Base-by-base conservation (phyloP, 106 monocot species). In the Phalaenopsis equestris region DNA sequence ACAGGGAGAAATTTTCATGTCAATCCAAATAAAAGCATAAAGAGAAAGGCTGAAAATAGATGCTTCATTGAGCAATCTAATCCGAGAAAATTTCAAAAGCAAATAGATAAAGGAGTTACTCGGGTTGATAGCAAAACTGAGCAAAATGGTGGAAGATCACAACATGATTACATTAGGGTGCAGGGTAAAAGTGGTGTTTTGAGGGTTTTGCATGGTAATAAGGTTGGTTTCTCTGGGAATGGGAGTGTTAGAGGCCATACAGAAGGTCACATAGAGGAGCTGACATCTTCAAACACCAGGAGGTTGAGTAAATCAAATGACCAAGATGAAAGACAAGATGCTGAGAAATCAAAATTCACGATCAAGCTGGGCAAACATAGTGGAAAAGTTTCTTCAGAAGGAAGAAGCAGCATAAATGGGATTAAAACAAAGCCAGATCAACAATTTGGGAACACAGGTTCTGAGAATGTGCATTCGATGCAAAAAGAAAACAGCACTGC, bases 121-220 rank as follows among this genome's bases (percentile, higher is more conserved):
- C 30, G 23, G 21, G 24, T 42, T 76, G 21, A 48, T 10, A 2
- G 49, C 3, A 76, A 49, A 30, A 76, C 4, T 46, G 49, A 76
- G 76, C 24, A 48, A 16, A 42, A 24, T 76, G 46, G 76, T 76
- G 49, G 76, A 24, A 76, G 49, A 42, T 76, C 76, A 48, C 48
- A 49, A 45, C 21, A 23, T 1, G 42, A 49, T 2, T 76, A 76
- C 76, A 23, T 76, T 49, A n/a, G 76, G 9, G 30, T 76, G 76
- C 49, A 76, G 24, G 76, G 49, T 48, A 47, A 49, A 52, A 76
- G 76, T 48, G 76, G 76, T 47, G 49, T 76, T 49, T 30, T 76
- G 76, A 76, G 24, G 49, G 49, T 76, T 24, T 76, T 76, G 49
- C 46, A 49, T 11, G 8, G 12, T 30, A 76, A 24, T 76, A 76